Evolutionary conservation across 2,329 filamentous ascomycete species (phyloP), one percentile per base, ranked within the genome.

Genomic region (Pyricularia sp.): DNA sequence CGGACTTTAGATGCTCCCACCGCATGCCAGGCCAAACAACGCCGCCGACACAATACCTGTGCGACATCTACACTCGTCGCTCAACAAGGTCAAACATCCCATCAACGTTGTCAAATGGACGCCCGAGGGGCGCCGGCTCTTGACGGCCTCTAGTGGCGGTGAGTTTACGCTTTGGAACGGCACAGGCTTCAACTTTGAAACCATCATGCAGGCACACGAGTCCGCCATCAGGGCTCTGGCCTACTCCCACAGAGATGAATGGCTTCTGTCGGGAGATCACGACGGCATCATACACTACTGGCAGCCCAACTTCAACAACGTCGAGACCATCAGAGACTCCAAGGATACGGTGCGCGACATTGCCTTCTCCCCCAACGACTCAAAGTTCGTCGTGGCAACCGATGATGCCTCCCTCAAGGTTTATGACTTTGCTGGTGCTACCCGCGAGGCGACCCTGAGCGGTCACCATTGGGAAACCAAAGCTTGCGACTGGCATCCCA

Each of bases 381-480:
- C 89, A 67, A 97, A 97, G 74, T 99, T 99, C 70, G 90, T 97
- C 68, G 97, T 93, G 0, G 93, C 93, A 28, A 94, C 91, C 22
- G 94, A 99, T 74, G 94, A 99, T 74, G 92, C 90, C 1, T 90
- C 89, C 0, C 82, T 97, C 62, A 96, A 96, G 76, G 94, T 99
- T 66, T 97, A 94, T 74, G 94, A 99, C 75, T 99, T 99, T 76
- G 91, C 92, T 10, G 86, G 88, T 31, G 91, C 92, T 22, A 83
- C 86, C 28, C 90, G 92, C 74, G 93, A 97, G 72, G 88, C 88
- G 0, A 88, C 89, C 12, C 78, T 99, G 53, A 89, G 88, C 53
- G 94, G 94, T n/a, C 94, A 99, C 75, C 91, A 92, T 68, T 99
- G 94, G 94, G 94, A 99, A 73, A 93, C 91, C 24, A 97, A 97